A percentile compares a stretch with the other conserved stretches of the same genome.
Evolutionary conservation across 1,139 yeast species (phyloP).

Genomic region (Taphrina confusa): DNA sequence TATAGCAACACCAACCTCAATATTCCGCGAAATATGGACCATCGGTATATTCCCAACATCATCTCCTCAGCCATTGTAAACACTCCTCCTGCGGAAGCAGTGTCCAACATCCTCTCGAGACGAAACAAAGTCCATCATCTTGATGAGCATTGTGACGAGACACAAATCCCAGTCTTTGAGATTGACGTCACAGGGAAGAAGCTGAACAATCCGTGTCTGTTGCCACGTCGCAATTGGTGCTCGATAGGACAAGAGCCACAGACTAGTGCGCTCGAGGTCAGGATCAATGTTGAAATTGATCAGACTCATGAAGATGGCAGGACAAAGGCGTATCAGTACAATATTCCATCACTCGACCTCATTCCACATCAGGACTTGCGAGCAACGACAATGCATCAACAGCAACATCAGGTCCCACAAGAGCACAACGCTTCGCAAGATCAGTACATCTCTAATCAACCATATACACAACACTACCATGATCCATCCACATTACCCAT

Average conservation of each 20-base stretch:
- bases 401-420: too few relatives aligned
- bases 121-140: slow-evolving; percentile 34
- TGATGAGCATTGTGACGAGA: slow-evolving; percentile 34
- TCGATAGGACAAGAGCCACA: slow-evolving; percentile 6
- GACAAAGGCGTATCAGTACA: slow-evolving; percentile 26
- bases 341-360: slow-evolving; percentile 24
- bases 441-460: too few relatives aligned
- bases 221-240: slow-evolving; percentile 34
- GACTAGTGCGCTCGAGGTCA: slow-evolving; percentile 17
- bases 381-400: too few relatives aligned
- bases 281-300: slow-evolving; percentile 33
- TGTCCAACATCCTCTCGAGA: slow-evolving; percentile 54
- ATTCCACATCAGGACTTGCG: slow-evolving; percentile 12
- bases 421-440: too few relatives aligned
- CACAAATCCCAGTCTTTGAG: slow-evolving; percentile 22
- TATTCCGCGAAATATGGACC: slow-evolving; percentile 22
- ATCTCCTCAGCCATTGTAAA: slow-evolving; percentile 88
- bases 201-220: slow-evolving; percentile 24
- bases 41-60: slow-evolving; percentile 51
- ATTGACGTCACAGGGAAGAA: slow-evolving; percentile 24
- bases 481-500: too few relatives aligned
- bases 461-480: too few relatives aligned
- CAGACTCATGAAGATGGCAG: slow-evolving; percentile 23
- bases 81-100: slow-evolving; percentile 89
- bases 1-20: slow-evolving; percentile 43